phyloP scores from a whole-genome alignment of 306 rosid species.

The Carpinus viminea region DNA sequence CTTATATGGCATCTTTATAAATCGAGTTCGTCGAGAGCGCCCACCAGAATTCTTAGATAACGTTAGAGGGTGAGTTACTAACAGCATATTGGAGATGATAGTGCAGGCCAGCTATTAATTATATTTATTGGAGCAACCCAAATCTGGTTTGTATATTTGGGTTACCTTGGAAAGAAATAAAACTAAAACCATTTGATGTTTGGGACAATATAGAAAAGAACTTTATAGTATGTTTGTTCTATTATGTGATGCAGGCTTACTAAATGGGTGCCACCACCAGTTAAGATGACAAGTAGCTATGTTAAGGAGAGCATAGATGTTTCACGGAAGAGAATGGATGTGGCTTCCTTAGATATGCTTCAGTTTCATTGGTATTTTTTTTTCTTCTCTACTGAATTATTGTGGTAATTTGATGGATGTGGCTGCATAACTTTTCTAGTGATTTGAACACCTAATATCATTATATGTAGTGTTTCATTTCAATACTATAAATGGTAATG shows the following conservation, averaged over 20 bases:
- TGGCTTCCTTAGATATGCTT: conserved; percentile 93
- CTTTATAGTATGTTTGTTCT: conserved; percentile 24
- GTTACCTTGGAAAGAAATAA: background rate
- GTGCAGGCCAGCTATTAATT: background rate
- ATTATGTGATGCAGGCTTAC: conserved; percentile 70
- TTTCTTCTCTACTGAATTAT: conserved; percentile 8
- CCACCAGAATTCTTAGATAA: conserved; percentile 75
- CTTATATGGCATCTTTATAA: conserved; percentile 84
- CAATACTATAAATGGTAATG: background rate
- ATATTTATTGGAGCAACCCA: background rate
- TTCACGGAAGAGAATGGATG: conserved; percentile 96
- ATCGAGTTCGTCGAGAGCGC: conserved; percentile 89
- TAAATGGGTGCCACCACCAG: conserved; percentile 98
- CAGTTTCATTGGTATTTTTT: conserved; percentile 86
- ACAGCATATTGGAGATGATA: background rate
- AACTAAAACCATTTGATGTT: background rate
- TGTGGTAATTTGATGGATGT: conserved; percentile 1
- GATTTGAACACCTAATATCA: background rate
- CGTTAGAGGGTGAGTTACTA: conserved; percentile 86
- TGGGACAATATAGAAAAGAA: background rate
- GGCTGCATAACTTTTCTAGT: conserved; percentile 3
- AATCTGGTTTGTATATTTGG: background rate
- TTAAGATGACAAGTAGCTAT: conserved; percentile 86
- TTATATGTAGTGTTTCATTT: too few species aligned
- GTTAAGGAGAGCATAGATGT: conserved; percentile 82